A percentile compares a stretch with the other conserved stretches of the same genome.
These are phyloP conservation scores for Obelidium mucronatum DNA, from an alignment of 192 early-diverging fungal genomes.

Conservation along the genomic window DNA sequence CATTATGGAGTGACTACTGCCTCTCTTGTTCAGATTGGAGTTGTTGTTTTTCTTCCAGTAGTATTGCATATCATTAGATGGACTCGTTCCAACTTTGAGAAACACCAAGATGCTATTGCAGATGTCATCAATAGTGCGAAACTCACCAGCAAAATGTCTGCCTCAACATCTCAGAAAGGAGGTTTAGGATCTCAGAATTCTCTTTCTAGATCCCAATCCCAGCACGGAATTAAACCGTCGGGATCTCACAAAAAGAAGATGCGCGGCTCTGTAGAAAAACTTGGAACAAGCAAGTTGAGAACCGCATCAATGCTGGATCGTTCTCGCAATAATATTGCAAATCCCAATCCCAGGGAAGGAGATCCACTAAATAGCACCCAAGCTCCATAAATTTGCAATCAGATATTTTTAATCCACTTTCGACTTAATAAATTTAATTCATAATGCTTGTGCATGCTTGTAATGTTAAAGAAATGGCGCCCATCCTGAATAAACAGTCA, in stretches of 20 bases:
- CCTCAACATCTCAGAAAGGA: background rate
- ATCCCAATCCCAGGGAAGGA: too few relatives aligned
- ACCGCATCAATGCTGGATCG: background rate
- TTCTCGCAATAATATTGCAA: too few relatives aligned
- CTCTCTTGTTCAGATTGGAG: constrained; percentile 1
- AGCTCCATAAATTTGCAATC: too few relatives aligned
- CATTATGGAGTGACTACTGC: constrained; percentile 10
- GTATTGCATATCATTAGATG: constrained; percentile 24
- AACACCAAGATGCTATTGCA: constrained; percentile 15
- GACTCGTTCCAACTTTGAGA: constrained; percentile 10
- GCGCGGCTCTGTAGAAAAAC: background rate
- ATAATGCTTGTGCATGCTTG: too few relatives aligned
- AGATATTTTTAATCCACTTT: too few relatives aligned
- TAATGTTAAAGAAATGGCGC: constrained; percentile 49
- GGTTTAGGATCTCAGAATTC: background rate
- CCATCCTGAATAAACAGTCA: constrained; percentile 33
- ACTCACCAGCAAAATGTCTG: background rate
- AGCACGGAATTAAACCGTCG: too few relatives aligned
- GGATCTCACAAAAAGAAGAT: too few relatives aligned
- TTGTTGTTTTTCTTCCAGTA: constrained; percentile 19
- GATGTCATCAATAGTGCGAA: background rate
- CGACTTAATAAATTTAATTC: too few relatives aligned
- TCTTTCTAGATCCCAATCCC: background rate
- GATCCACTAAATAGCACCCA: too few relatives aligned
- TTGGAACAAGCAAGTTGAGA: background rate